These are phyloP conservation scores for Microbotryum lychnidis-dioicae DNA, from an alignment of 1,284 basidiomycete species.

Conservation along the genomic window DNA sequence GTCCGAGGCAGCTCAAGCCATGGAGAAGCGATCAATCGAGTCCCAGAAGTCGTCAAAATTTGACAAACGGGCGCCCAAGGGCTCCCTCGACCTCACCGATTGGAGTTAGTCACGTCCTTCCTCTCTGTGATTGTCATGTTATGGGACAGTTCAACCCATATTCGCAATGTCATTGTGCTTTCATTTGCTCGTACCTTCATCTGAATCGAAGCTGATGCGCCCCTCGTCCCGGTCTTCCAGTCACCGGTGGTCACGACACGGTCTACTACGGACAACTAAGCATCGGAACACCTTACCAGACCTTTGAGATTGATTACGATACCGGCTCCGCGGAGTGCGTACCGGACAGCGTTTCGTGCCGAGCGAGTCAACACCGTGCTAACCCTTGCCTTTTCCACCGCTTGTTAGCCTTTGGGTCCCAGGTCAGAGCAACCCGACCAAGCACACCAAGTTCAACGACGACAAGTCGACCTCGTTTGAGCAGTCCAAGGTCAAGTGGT, in stretches of 20 bases:
- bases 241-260: conserved; percentile 27
- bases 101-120: conserved; percentile 6
- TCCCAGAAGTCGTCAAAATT: not conserved
- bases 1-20: conserved; percentile 8
- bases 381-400: no score
- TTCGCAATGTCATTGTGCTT: no score
- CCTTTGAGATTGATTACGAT: conserved; percentile 20
- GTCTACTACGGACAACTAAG: conserved; percentile 21
- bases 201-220: not conserved
- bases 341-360: not conserved
- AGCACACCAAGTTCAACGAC: conserved; percentile 18
- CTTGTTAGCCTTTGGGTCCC: conserved; percentile 20
- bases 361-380: not conserved
- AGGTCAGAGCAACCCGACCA: conserved; percentile 5
- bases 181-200: not conserved
- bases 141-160: no score
- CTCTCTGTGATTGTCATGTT: no score
- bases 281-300: conserved; percentile 23
- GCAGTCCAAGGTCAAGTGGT: conserved; percentile 22
- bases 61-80: conserved; percentile 14
- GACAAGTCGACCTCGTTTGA: conserved; percentile 12
- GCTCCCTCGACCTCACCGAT: conserved; percentile 18
- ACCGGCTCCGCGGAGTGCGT: conserved; percentile 20
- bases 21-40: conserved; percentile 13
- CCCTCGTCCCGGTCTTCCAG: not conserved